Conservation (phyloP, 2,329 filamentous ascomycete species). For the Talaromyces sp. region DNA sequence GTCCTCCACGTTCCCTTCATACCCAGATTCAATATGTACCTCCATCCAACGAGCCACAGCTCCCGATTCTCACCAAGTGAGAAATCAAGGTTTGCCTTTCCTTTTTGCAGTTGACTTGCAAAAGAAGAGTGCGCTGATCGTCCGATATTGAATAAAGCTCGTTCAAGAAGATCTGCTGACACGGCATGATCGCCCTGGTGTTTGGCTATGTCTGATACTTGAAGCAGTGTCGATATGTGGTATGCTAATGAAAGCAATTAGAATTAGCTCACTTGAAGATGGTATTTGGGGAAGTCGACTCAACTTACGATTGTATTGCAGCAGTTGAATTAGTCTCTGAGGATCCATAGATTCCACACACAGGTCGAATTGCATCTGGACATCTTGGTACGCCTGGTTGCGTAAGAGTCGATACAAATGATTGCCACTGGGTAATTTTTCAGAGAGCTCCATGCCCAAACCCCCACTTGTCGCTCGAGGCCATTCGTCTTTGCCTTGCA, state of each 20-base stretch:
- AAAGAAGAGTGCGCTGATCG: slow-evolving; percentile 81
- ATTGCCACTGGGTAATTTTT: slow-evolving; percentile 51
- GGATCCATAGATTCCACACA: slow-evolving; percentile 81
- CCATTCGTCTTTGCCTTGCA: slow-evolving; percentile 84
- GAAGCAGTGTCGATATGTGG: slow-evolving; percentile 87
- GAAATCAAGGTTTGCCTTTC: slow-evolving; percentile 77
- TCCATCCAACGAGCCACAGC: slow-evolving; percentile 82
- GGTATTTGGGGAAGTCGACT: background rate
- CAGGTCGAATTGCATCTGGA: slow-evolving; percentile 70
- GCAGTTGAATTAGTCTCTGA: slow-evolving; percentile 69
- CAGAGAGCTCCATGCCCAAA: slow-evolving; percentile 69
- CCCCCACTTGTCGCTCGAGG: slow-evolving; percentile 73
- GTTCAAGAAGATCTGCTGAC: slow-evolving; percentile 79
- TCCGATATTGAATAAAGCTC: slow-evolving; percentile 90
- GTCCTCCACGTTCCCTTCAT: slow-evolving; percentile 93
- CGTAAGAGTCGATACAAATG: slow-evolving; percentile 75
- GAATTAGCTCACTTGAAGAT: background rate
- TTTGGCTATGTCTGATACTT: slow-evolving; percentile 86
- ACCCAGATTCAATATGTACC: slow-evolving; percentile 78
- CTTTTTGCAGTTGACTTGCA: slow-evolving; percentile 65
- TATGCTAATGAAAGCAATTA: slow-evolving; percentile 52
- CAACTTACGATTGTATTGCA: slow-evolving; percentile 55
- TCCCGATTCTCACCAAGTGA: slow-evolving; percentile 80
- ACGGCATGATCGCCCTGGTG: slow-evolving; percentile 84
- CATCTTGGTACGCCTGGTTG: slow-evolving; percentile 63